phyloP scores from a whole-genome alignment of 148 eudicot species.

The Selenicereus undatus region DNA sequence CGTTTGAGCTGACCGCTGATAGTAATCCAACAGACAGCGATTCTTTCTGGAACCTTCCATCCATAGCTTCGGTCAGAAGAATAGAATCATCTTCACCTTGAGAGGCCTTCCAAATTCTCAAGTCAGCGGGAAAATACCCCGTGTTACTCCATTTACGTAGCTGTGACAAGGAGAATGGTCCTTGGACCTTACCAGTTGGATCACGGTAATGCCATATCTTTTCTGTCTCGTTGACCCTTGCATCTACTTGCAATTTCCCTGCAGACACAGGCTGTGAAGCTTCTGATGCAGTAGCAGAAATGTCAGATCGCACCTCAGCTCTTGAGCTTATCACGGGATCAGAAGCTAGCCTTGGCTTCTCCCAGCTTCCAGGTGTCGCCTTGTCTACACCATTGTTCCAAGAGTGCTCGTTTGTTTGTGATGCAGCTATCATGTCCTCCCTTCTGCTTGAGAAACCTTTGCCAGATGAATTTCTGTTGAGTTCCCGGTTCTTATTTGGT shows the following conservation, averaged over 20 bases:
- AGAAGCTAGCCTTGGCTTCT: slow-evolving; percentile 37
- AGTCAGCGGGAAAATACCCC: slow-evolving; percentile 79
- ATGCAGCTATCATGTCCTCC: slow-evolving; percentile 35
- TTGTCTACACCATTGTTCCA: slow-evolving; percentile 49
- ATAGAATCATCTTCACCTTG: slow-evolving; percentile 61
- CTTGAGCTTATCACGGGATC: slow-evolving; percentile 29
- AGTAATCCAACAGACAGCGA: slow-evolving; percentile 11
- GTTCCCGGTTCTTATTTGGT: slow-evolving; percentile 51
- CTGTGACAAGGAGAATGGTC: slow-evolving; percentile 87
- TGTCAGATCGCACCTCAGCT: slow-evolving; percentile 11
- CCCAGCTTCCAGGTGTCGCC: slow-evolving; percentile 30
- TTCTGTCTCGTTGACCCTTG: slow-evolving; percentile 53
- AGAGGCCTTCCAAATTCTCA: slow-evolving; percentile 66
- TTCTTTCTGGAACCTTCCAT: slow-evolving; percentile 60
- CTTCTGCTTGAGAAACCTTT: slow-evolving; percentile 39
- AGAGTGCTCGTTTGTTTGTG: slow-evolving; percentile 37
- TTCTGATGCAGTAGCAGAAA: slow-evolving; percentile 35
- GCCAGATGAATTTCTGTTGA: slow-evolving; percentile 40
- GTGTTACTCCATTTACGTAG: slow-evolving; percentile 88
- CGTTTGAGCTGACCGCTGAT: slow-evolving; percentile 20
- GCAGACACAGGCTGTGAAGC: slow-evolving; percentile 34
- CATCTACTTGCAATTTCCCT: slow-evolving; percentile 34
- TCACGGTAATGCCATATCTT: slow-evolving; percentile 86
- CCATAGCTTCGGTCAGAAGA: slow-evolving; percentile 66
- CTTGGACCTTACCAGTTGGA: slow-evolving; percentile 88